Evolutionary conservation across 352 stramenopile species (phyloP).

Genomic region (Globisporangium apiculatum): DNA sequence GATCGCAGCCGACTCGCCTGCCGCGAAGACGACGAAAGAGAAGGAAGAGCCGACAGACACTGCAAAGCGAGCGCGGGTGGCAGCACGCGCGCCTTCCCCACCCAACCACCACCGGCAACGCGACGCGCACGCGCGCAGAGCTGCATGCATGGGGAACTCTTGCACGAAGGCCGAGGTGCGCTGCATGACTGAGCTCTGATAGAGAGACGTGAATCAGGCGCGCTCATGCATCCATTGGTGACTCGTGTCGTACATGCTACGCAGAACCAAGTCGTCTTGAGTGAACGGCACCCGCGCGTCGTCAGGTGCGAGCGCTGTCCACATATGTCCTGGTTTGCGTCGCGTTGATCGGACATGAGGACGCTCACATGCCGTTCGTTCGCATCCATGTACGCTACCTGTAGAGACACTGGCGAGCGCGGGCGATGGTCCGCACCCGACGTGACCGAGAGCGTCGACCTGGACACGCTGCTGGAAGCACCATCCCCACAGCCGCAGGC

Average conservation of each 20-base stretch:
- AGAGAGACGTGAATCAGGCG: too few species aligned
- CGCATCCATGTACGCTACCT: too few species aligned
- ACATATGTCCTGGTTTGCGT: too few species aligned
- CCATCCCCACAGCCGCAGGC: slow-evolving; percentile 35
- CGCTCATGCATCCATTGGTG: too few species aligned
- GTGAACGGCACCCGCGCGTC: slow-evolving; percentile 32
- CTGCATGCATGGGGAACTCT: slow-evolving; percentile 45
- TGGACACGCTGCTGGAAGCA: slow-evolving; percentile 74
- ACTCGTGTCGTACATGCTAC: not conserved
- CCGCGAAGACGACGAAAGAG: too few species aligned
- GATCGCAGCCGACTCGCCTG: too few species aligned
- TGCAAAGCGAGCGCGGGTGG: too few species aligned
- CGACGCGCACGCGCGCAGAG: not conserved
- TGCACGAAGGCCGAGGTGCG: slow-evolving; percentile 52
- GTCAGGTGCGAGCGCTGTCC: slow-evolving; percentile 20
- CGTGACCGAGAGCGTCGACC: slow-evolving; percentile 51
- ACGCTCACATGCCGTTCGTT: not conserved
- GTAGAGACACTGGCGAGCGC: slow-evolving; percentile 18
- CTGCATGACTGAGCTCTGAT: not conserved
- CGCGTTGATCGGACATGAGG: too few species aligned
- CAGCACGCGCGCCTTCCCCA: too few species aligned
- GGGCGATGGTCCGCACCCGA: slow-evolving; percentile 71
- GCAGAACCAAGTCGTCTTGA: slow-evolving; percentile 64
- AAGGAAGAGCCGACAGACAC: too few species aligned
- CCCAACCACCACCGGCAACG: too few species aligned